Evolutionary conservation across 371 early-diverging fungal genomes (phyloP).

Genomic region (Phascolomyces articulosus): DNA sequence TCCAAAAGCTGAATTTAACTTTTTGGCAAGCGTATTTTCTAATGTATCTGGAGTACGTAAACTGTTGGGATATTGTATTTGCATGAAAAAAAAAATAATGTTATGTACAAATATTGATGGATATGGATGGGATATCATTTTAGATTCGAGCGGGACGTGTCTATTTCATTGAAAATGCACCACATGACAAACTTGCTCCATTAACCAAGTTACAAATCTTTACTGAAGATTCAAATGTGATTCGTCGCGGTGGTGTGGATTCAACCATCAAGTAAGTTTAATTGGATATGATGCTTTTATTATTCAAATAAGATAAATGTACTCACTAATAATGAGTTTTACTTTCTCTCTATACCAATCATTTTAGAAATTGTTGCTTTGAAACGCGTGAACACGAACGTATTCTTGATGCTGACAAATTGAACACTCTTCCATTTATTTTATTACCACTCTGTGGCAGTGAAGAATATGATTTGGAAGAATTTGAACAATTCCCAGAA

Average conservation of each 20-base stretch:
- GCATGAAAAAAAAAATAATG: too few species aligned
- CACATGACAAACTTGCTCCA: constrained; percentile 63
- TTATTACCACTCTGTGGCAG: constrained; percentile 91
- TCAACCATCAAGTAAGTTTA: constrained; percentile 76
- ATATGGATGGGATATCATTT: background rate
- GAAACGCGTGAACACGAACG: constrained; percentile 69
- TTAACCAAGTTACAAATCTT: constrained; percentile 86
- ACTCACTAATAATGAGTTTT: too few species aligned
- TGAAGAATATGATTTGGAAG: constrained; percentile 89
- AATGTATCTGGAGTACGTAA: constrained; percentile 73
- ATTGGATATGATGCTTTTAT: too few species aligned
- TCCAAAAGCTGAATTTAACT: constrained; percentile 80
- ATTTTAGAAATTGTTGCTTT: constrained; percentile 79
- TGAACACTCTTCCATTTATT: constrained; percentile 85
- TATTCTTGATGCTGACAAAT: constrained; percentile 65
- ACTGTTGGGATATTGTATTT: too few species aligned
- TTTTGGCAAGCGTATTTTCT: constrained; percentile 91
- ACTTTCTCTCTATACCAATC: too few species aligned
- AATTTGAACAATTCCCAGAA: constrained; percentile 93
- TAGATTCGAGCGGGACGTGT: constrained; percentile 72
- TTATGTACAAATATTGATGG: too few species aligned
- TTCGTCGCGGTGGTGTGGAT: constrained; percentile 89
- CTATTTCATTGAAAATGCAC: constrained; percentile 67
- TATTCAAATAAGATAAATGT: background rate
- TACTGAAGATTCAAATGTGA: constrained; percentile 77